phyloP scores from a whole-genome alignment of 257 asterid genomes.

The Solanum ossicruentum region DNA sequence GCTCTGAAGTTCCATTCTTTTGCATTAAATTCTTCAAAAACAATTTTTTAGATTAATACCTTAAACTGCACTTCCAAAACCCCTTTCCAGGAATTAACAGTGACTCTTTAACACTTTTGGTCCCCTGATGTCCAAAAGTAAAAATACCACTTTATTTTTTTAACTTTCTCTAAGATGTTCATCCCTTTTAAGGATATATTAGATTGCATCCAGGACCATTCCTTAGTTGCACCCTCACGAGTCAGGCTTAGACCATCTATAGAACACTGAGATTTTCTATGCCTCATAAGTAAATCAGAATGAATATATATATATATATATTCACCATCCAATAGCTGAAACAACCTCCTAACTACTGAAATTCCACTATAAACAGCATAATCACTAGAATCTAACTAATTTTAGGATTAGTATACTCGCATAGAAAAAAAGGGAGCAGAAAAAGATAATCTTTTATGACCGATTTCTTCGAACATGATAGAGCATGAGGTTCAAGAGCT shows the following conservation, averaged over 20 bases:
- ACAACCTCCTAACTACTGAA: neutral
- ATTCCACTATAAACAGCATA: neutral
- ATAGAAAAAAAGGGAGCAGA: neutral
- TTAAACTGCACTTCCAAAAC: neutral
- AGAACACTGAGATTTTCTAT: neutral
- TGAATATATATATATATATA: neutral
- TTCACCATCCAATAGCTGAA: neutral
- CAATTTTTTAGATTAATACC: neutral
- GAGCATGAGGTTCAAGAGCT: neutral
- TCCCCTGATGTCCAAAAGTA: neutral
- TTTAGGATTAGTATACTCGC: neutral
- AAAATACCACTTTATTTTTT: neutral
- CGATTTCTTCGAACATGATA: no score
- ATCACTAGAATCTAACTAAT: neutral
- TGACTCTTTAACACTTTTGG: neutral
- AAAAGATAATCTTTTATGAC: neutral
- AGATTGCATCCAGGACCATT: neutral
- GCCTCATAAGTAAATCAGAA: neutral
- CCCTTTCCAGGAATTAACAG: neutral
- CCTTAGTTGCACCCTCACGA: neutral
- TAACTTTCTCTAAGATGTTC: neutral
- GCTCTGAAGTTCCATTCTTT: neutral
- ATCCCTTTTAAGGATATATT: neutral
- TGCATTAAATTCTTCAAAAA: neutral
- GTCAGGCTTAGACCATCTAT: neutral